Conservation (phyloP, 2,329 filamentous ascomycete genomes). For the Fusarium foetens region DNA sequence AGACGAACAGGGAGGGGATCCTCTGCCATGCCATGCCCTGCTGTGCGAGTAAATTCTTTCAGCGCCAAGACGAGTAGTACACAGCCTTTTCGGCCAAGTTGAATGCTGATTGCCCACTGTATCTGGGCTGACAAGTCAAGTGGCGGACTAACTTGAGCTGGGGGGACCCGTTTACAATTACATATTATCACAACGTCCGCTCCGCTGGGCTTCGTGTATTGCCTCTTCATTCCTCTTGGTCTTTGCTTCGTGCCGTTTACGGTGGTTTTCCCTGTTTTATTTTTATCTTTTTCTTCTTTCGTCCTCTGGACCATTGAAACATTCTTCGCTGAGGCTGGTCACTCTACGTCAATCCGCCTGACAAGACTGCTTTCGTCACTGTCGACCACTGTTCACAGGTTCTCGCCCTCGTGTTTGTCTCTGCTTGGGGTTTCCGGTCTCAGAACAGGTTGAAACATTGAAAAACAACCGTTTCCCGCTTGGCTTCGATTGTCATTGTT, state of each 20-base stretch:
- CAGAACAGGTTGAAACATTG: constrained; percentile 32
- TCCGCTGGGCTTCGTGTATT: constrained; percentile 6
- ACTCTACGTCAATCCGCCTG: constrained; percentile 6
- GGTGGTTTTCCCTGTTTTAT: constrained; percentile 16
- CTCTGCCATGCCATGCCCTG: not conserved
- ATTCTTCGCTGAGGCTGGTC: constrained; percentile 35
- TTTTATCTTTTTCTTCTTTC: constrained; percentile 7
- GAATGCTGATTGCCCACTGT: constrained; percentile 4
- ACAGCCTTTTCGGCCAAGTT: not conserved
- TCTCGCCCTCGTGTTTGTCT: constrained; percentile 19
- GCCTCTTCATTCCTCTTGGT: constrained; percentile 33
- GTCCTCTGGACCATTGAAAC: constrained; percentile 18
- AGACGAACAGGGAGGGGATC: constrained; percentile 3
- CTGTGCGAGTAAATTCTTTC: constrained; percentile 2
- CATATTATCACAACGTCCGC: constrained; percentile 43
- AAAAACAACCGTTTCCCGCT: constrained; percentile 28
- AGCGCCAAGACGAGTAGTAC: constrained; percentile 4
- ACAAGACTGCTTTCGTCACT: constrained; percentile 18
- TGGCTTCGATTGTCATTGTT: constrained; percentile 7
- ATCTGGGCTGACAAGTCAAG: constrained; percentile 8
- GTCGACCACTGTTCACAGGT: constrained; percentile 18
- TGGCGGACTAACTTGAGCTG: not conserved
- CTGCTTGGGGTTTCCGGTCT: constrained; percentile 12
- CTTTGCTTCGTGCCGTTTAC: constrained; percentile 21
- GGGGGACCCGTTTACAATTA: constrained; percentile 10